Conservation (phyloP, 345 rosid genomes). For the Durio zibethinus region DNA sequence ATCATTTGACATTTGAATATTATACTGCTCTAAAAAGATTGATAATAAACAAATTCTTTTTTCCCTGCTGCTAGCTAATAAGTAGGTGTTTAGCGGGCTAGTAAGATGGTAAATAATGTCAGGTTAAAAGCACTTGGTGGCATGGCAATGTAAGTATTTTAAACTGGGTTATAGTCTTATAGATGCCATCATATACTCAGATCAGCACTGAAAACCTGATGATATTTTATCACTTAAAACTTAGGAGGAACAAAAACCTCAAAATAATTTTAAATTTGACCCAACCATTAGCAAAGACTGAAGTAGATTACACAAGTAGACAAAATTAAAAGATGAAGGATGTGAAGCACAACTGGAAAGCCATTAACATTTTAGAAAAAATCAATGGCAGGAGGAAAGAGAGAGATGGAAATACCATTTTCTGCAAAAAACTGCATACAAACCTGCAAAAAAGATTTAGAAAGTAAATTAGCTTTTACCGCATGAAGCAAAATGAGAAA, state of each 20-base stretch:
- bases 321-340: not conserved
- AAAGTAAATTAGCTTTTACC: not conserved
- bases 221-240: not conserved
- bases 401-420: slow-evolving; percentile 48
- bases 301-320: not conserved
- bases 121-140: not conserved
- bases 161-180: not conserved
- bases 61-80: not conserved
- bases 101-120: not conserved
- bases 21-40: not conserved
- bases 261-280: not conserved
- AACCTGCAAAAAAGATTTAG: slow-evolving; percentile 42
- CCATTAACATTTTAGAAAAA: not conserved
- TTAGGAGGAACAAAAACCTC: not conserved
- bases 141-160: not conserved
- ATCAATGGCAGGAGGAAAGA: not conserved
- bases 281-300: not conserved
- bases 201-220: not conserved
- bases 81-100: not conserved
- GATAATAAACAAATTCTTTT: not conserved
- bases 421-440: slow-evolving; percentile 62
- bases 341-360: not conserved
- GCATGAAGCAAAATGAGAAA: not conserved
- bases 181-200: not conserved
- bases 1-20: not conserved